Evolutionary conservation across 1,284 basidiomycete genomes (phyloP).

Genomic region (Ustilago hordei): DNA sequence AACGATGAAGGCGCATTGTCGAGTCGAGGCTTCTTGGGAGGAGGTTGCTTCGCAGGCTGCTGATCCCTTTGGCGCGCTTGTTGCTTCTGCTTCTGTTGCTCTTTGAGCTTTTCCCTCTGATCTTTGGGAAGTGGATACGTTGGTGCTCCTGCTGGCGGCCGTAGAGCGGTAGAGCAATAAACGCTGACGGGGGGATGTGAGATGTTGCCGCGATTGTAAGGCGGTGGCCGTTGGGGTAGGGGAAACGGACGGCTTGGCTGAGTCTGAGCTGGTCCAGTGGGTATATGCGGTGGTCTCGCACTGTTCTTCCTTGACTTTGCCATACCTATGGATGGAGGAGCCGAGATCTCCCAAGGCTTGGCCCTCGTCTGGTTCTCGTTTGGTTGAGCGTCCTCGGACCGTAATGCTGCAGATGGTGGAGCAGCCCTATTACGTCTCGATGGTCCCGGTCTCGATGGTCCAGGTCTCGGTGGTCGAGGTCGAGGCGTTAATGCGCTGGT

Average conservation of each 20-base stretch:
- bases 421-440: constrained; percentile 18
- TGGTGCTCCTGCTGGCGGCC: not conserved
- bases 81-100: constrained; percentile 10
- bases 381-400: constrained; percentile 45
- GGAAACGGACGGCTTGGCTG: not conserved
- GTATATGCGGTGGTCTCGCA: not conserved
- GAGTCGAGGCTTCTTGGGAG: constrained; percentile 12
- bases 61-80: not conserved
- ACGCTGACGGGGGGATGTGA: not conserved
- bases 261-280: not conserved
- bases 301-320: constrained; percentile 2
- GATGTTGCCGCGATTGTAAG: not conserved
- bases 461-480: constrained; percentile 5
- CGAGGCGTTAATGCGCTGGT: not conserved
- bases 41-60: not conserved
- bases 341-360: constrained; percentile 44
- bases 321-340: constrained; percentile 33
- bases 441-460: not conserved
- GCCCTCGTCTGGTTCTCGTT: constrained; percentile 32
- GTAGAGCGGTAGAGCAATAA: not conserved
- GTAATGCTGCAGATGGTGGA: constrained; percentile 32
- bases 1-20: not conserved
- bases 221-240: constrained; percentile 5
- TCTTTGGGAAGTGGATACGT: constrained; percentile 2
- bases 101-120: constrained; percentile 9